A percentile compares a stretch with the other conserved stretches of the same genome.
These are phyloP conservation scores for Microcyclospora pomicola DNA, from an alignment of 2,329 filamentous ascomycete genomes.

Conservation along the genomic window DNA sequence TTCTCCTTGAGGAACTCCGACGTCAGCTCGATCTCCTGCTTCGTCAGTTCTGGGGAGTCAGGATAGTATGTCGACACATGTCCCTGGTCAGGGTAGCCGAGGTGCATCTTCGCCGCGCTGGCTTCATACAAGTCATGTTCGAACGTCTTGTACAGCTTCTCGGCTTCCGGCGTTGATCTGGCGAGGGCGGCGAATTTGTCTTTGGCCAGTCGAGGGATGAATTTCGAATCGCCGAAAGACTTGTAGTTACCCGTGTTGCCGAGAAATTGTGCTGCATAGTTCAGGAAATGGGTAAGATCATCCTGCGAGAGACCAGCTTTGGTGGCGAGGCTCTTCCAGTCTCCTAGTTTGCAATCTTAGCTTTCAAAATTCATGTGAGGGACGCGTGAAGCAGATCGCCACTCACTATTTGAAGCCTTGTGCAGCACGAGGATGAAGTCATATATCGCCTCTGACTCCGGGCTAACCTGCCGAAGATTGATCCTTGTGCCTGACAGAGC, in stretches of 20 bases:
- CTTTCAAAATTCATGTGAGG: neutral
- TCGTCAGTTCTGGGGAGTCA: conserved; percentile 33
- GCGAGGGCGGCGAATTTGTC: conserved; percentile 32
- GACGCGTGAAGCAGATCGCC: neutral
- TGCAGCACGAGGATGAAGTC: conserved; percentile 41
- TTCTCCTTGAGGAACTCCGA: conserved; percentile 35
- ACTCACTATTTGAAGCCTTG: conserved; percentile 26
- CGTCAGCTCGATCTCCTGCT: conserved; percentile 33
- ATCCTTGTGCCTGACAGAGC: conserved; percentile 37
- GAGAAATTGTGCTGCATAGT: conserved; percentile 35
- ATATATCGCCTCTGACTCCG: conserved; percentile 39
- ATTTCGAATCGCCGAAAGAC: conserved; percentile 37
- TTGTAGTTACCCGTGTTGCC: conserved; percentile 43
- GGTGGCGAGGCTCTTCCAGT: conserved; percentile 34
- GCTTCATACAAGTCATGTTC: conserved; percentile 33
- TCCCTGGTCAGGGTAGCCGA: conserved; percentile 36
- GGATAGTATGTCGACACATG: conserved; percentile 39
- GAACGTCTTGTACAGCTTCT: conserved; percentile 29
- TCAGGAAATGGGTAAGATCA: conserved; percentile 27
- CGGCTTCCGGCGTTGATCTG: conserved; percentile 25
- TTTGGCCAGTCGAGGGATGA: conserved; percentile 34
- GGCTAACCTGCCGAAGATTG: conserved; percentile 39
- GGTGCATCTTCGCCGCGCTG: conserved; percentile 29
- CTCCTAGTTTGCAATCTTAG: conserved; percentile 19
- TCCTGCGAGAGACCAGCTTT: conserved; percentile 29